Evolutionary conservation across 2,329 filamentous ascomycete species (phyloP), one percentile per base, ranked within the genome.

Genomic region (Parascedosporium putredinis): DNA sequence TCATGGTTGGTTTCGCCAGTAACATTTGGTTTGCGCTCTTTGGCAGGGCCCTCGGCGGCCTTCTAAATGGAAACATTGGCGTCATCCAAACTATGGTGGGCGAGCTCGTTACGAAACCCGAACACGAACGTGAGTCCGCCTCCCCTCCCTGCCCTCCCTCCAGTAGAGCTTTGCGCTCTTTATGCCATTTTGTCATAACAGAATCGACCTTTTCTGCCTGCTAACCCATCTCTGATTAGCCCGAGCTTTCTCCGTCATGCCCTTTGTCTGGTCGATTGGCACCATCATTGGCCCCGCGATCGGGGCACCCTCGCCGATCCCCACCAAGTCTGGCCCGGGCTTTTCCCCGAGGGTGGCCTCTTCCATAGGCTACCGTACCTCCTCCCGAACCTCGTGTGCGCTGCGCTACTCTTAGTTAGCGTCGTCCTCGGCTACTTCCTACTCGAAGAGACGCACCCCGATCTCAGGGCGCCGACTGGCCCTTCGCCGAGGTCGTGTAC

Each of bases 1-100:
- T 95, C 50, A 73, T 91, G 58, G 86, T 95, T 7, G 90, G 90
- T 25, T 80, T 95, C 59, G 81, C 89, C 6, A 73, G 78, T 47
- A 95, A 86, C 63, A 87, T 95, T 56, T 91, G 87, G 84, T 67
- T 91, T 51, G 90, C 90, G 14, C 70, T 96, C 42, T 60, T 79
- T 25, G 89, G 88, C 12, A 76, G 90, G 58, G 78, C 83, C 42
- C 62, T 93, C 12, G 90, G 88, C 38, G 89, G 90, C 20, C 73
- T 90, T 10, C 73, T 96, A 50, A 95, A 95, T 64, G 90, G 90
- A 52, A 95, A 95, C 61, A 88, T 95, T 57, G 89, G 86, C 24
- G 86, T 93, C 31, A 88, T 93, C 56, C 85, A 94, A 65, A 95
- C 88, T 16, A 98, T 95, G 86, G 90, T 95, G 12, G 88, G 84